Percentiles rank a stretch among this genome's conserved stretches.
These are phyloP conservation scores for Scortechinia acanthostroma DNA, from an alignment of 2,329 filamentous ascomycete species.

Conservation along the genomic window DNA sequence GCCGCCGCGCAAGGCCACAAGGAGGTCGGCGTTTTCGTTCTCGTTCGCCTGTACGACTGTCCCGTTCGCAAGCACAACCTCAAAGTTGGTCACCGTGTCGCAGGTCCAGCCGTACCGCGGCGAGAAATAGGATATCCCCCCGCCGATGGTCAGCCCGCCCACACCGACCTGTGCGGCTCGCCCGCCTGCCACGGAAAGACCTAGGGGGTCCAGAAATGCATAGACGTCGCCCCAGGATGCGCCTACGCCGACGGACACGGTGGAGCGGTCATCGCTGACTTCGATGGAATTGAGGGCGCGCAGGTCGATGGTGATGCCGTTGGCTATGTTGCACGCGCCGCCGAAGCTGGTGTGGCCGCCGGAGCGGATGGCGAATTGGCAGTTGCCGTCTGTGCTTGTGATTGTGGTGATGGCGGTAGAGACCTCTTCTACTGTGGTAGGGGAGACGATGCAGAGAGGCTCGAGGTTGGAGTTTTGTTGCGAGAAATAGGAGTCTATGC, in stretches of 20 bases:
- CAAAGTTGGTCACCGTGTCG: constrained; percentile 3
- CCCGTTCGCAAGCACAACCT: constrained; percentile 3
- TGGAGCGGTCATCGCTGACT: neutral
- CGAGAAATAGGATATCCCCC: constrained; percentile 3
- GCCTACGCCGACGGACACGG: constrained; percentile 2
- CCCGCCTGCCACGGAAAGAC: constrained; percentile 3
- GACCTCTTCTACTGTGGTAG: neutral
- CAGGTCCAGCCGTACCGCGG: neutral
- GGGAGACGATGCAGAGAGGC: neutral
- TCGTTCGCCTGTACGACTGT: neutral
- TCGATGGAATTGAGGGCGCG: neutral
- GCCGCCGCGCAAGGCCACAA: constrained; percentile 14
- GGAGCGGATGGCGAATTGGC: neutral
- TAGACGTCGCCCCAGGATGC: constrained; percentile 4
- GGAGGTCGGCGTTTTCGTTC: constrained; percentile 9
- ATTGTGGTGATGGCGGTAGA: neutral
- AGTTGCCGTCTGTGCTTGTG: too few relatives aligned
- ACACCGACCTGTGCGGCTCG: constrained; percentile 3
- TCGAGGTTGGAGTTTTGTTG: neutral
- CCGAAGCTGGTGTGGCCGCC: neutral
- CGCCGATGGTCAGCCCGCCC: constrained; percentile 3
- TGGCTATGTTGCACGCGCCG: neutral
- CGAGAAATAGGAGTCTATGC: neutral
- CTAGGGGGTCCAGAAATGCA: neutral
- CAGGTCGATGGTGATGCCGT: neutral